phyloP scores from a whole-genome alignment of 2,329 filamentous ascomycete genomes.

The Ceratocystis diversiconidia region DNA sequence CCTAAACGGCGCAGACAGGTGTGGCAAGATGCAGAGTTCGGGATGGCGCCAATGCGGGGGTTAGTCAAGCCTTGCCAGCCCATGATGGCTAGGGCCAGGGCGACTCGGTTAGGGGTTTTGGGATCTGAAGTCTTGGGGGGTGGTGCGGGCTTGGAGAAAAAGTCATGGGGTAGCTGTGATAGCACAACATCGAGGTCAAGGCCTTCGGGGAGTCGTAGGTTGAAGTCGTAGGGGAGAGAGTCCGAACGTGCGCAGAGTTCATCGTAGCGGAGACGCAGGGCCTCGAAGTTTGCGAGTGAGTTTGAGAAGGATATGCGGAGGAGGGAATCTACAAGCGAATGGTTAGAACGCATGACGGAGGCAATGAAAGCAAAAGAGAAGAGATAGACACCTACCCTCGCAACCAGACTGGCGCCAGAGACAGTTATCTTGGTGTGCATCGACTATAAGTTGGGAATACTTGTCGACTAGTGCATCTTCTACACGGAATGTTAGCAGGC shows the following conservation, averaged over 20 bases:
- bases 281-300: slow-evolving; percentile 41
- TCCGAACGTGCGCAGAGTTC: slow-evolving; percentile 41
- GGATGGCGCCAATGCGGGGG: slow-evolving; percentile 41
- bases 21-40: slow-evolving; percentile 64
- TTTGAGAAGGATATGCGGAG: slow-evolving; percentile 51
- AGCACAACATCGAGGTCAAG: slow-evolving; percentile 39
- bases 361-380: not conserved
- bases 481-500: slow-evolving; percentile 21
- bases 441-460: slow-evolving; percentile 58
- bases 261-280: slow-evolving; percentile 49
- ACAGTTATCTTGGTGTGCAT: slow-evolving; percentile 66
- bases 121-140: slow-evolving; percentile 24
- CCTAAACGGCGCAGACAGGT: slow-evolving; percentile 81
- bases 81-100: slow-evolving; percentile 54
- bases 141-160: slow-evolving; percentile 36
- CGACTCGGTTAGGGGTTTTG: slow-evolving; percentile 37
- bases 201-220: slow-evolving; percentile 40
- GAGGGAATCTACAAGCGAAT: slow-evolving; percentile 35
- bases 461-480: slow-evolving; percentile 58
- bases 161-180: slow-evolving; percentile 37
- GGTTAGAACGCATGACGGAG: not conserved
- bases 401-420: slow-evolving; percentile 81
- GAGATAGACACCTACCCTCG: slow-evolving; percentile 43
- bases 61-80: slow-evolving; percentile 60
- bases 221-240: slow-evolving; percentile 48